These are phyloP conservation scores for Plasmodium cynomolgi DNA, from an alignment of 169 alveolate genomes.

Conservation along the genomic window DNA sequence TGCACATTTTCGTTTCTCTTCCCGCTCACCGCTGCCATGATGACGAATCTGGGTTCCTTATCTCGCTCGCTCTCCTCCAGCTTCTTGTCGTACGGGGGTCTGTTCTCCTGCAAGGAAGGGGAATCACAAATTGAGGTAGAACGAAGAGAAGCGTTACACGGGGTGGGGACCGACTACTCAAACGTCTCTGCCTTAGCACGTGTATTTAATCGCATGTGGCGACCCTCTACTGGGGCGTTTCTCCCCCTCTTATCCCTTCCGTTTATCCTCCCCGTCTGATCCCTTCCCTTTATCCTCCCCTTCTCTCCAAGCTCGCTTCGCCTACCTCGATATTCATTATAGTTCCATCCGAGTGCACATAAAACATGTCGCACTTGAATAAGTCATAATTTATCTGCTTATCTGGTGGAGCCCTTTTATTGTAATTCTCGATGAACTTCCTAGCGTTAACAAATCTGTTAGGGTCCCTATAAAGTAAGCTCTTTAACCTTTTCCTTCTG, in stretches of 20 bases:
- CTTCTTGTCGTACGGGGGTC: slow-evolving; percentile 72
- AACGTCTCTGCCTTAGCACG: background rate
- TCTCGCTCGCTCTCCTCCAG: slow-evolving; percentile 54
- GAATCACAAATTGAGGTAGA: background rate
- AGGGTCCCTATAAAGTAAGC: slow-evolving; percentile 83
- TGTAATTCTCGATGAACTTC: slow-evolving; percentile 79
- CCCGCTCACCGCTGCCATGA: slow-evolving; percentile 40
- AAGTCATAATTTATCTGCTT: slow-evolving; percentile 77
- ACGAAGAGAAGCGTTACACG: background rate
- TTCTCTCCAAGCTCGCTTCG: background rate
- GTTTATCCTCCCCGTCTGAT: background rate
- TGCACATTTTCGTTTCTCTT: background rate
- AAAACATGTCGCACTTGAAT: slow-evolving; percentile 78
- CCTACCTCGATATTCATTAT: slow-evolving; percentile 82
- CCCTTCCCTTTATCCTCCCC: background rate
- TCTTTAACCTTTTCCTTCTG: slow-evolving; percentile 82
- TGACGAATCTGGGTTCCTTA: slow-evolving; percentile 64
- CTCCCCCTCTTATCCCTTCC: background rate
- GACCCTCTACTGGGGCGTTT: background rate
- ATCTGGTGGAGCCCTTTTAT: slow-evolving; percentile 77
- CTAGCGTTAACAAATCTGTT: slow-evolving; percentile 77
- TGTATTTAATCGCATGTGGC: background rate
- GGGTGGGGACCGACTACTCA: background rate
- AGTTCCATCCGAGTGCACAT: slow-evolving; percentile 87
- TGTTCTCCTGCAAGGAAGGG: slow-evolving; percentile 34